These are phyloP conservation scores for Neofusicoccum laricinum DNA, from an alignment of 2,329 filamentous ascomycete species.

Conservation along the genomic window DNA sequence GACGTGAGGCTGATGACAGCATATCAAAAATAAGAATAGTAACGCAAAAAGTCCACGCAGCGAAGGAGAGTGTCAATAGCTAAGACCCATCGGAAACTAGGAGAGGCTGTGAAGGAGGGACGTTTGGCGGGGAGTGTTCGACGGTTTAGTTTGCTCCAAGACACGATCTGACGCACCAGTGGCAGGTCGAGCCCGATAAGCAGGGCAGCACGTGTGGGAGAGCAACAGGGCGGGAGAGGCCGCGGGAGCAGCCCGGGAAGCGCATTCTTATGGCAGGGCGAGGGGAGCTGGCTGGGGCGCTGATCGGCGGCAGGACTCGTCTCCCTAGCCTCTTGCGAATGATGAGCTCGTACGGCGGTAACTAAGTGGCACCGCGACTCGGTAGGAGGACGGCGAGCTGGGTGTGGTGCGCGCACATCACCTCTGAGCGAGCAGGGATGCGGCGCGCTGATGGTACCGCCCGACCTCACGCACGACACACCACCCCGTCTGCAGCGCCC, in stretches of 20 bases:
- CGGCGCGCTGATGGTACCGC: constrained; percentile 1
- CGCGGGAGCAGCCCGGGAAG: background rate
- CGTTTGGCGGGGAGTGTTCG: background rate
- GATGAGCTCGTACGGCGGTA: constrained; percentile 12
- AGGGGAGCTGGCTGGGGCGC: background rate
- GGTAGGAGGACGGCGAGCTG: constrained; percentile 12
- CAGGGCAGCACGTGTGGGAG: background rate
- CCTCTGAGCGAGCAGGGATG: constrained; percentile 6
- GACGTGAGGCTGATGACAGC: constrained; percentile 8
- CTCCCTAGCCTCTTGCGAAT: constrained; percentile 12
- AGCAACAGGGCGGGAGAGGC: background rate
- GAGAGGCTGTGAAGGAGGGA: background rate
- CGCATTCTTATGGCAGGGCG: background rate
- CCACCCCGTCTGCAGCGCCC: background rate
- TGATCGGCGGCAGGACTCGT: constrained; percentile 4
- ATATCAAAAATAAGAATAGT: background rate
- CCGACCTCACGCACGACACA: background rate
- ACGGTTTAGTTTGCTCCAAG: background rate
- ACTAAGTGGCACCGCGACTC: constrained; percentile 15
- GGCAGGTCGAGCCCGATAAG: background rate
- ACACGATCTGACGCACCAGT: background rate
- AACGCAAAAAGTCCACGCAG: background rate
- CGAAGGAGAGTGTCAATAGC: background rate
- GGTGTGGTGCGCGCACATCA: constrained; percentile 13
- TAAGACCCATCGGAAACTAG: constrained; percentile 1